Evolutionary conservation across 192 early-diverging fungal genomes (phyloP).

Genomic region (Coemansia reversa): DNA sequence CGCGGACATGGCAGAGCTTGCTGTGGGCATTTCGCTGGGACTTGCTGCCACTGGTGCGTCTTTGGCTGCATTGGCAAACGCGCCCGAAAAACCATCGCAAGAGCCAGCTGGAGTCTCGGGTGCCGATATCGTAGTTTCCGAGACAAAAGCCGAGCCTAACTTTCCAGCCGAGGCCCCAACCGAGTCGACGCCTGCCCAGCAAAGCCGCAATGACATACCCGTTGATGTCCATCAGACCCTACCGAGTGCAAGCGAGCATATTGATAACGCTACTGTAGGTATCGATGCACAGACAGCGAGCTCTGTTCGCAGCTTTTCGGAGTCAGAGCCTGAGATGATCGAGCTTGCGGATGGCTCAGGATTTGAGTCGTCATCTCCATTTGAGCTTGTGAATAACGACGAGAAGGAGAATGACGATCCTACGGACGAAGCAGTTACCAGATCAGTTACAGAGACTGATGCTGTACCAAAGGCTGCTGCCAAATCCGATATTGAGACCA

Average conservation of each 20-base stretch:
- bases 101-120: background rate
- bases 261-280: background rate
- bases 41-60: conserved; percentile 22
- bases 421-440: background rate
- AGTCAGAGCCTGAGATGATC: conserved; percentile 17
- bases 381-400: conserved; percentile 17
- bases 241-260: background rate
- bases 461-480: background rate
- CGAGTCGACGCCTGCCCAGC: background rate
- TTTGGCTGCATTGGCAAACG: conserved; percentile 4
- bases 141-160: background rate
- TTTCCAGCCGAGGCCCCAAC: background rate
- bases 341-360: conserved; percentile 13
- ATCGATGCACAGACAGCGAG: background rate
- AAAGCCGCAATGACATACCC: background rate
- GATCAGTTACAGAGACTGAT: conserved; percentile 1
- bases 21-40: conserved; percentile 16
- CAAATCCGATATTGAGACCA: background rate
- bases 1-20: conserved; percentile 11
- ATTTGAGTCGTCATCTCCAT: conserved; percentile 22
- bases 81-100: background rate
- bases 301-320: conserved; percentile 8
- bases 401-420: background rate
- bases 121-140: background rate
- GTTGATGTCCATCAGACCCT: background rate